Percentiles rank a stretch among this genome's conserved stretches.
Conservation (phyloP, 2,329 filamentous ascomycete genomes). For the Rhynchosporium secalis region DNA sequence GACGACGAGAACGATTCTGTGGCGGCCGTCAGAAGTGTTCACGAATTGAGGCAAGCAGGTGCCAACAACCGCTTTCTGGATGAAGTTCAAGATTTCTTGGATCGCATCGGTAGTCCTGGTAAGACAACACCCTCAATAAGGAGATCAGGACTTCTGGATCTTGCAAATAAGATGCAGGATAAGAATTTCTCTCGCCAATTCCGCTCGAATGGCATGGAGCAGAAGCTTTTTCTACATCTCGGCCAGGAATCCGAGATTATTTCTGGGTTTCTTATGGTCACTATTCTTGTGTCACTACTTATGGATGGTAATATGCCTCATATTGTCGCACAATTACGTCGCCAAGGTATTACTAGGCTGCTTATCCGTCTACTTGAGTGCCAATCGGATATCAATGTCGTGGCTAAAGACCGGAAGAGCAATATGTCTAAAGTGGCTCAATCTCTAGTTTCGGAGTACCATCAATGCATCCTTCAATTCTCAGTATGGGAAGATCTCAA, state of each 20-base stretch:
- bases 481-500: constrained; percentile 59
- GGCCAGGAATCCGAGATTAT: constrained; percentile 60
- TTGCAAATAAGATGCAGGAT: constrained; percentile 59
- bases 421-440: constrained; percentile 70
- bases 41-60: constrained; percentile 65
- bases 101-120: constrained; percentile 56
- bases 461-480: constrained; percentile 52
- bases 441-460: constrained; percentile 55
- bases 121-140: constrained; percentile 52
- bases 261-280: constrained; percentile 63
- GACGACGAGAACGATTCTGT: constrained; percentile 34
- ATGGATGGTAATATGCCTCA: constrained; percentile 60
- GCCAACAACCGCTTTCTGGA: constrained; percentile 66
- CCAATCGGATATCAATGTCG: constrained; percentile 55
- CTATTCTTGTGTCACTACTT: constrained; percentile 63
- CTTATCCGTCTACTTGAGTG: constrained; percentile 56
- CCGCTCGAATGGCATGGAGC: constrained; percentile 70
- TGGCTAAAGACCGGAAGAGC: constrained; percentile 64
- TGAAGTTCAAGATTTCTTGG: constrained; percentile 63
- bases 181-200: constrained; percentile 69
- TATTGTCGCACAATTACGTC: constrained; percentile 56
- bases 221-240: constrained; percentile 64
- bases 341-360: constrained; percentile 55
- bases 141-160: constrained; percentile 59
- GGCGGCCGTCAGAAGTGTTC: constrained; percentile 59